Evolutionary conservation across 2,329 filamentous ascomycete species (phyloP).

Genomic region (Talaromyces sp.): DNA sequence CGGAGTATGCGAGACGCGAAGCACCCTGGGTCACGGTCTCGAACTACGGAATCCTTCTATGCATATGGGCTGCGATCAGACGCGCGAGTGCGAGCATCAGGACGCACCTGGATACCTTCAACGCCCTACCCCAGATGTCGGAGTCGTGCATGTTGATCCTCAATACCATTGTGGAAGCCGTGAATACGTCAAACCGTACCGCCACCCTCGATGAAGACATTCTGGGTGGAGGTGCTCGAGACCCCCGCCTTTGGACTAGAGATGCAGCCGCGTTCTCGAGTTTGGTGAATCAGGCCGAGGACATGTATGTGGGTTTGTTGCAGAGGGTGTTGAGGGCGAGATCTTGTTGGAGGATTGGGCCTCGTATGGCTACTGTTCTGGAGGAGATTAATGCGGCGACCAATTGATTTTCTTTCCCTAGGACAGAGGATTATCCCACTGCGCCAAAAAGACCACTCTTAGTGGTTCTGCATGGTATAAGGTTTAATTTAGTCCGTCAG

Average conservation of each 20-base stretch:
- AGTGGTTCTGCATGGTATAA: no score
- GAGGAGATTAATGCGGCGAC: slow-evolving; percentile 4
- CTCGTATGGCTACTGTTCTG: slow-evolving; percentile 11
- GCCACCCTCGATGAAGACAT: background rate
- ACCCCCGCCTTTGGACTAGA: slow-evolving; percentile 10
- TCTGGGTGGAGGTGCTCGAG: background rate
- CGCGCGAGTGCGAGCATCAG: slow-evolving; percentile 22
- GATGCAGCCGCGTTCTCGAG: slow-evolving; percentile 7
- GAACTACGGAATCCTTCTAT: slow-evolving; percentile 24
- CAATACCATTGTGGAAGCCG: slow-evolving; percentile 19
- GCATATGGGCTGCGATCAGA: slow-evolving; percentile 24
- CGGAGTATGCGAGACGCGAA: slow-evolving; percentile 17
- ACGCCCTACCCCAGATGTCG: slow-evolving; percentile 15
- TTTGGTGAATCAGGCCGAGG: slow-evolving; percentile 10
- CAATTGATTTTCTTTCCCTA: no score
- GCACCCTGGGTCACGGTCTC: slow-evolving; percentile 26
- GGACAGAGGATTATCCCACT: no score
- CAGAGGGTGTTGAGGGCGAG: slow-evolving; percentile 5
- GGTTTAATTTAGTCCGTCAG: no score
- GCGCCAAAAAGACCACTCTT: no score
- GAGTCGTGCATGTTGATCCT: slow-evolving; percentile 21
- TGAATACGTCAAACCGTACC: slow-evolving; percentile 3
- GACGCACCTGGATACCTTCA: slow-evolving; percentile 11
- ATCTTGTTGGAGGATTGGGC: slow-evolving; percentile 10
- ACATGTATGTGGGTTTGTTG: slow-evolving; percentile 5